A percentile compares a stretch with the other conserved stretches of the same genome.
phyloP scores from a whole-genome alignment of 108 stramenopile species.

The Fistulifera solaris region DNA sequence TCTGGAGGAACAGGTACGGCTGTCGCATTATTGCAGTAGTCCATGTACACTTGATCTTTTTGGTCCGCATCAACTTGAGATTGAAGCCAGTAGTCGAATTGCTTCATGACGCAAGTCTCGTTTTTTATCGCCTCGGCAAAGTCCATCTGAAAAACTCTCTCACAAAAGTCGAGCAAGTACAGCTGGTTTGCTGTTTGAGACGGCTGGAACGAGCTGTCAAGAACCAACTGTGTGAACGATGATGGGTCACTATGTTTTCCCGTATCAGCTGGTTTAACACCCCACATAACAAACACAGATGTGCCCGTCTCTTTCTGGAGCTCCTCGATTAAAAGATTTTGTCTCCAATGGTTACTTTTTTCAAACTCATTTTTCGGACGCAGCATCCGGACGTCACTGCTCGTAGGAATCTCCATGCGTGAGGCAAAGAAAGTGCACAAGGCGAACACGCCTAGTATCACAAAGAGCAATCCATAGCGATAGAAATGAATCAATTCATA shows the following conservation, averaged over 20 bases:
- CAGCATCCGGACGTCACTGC: conserved; percentile 28
- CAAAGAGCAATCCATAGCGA: conserved; percentile 24
- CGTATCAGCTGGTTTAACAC: conserved; percentile 30
- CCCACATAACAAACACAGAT: conserved; percentile 22
- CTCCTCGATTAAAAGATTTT: conserved; percentile 15
- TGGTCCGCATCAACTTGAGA: conserved; percentile 12
- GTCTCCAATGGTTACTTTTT: conserved; percentile 28
- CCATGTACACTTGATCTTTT: conserved; percentile 14
- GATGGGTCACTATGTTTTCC: conserved; percentile 34
- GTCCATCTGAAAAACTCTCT: conserved; percentile 24
- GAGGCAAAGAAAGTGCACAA: conserved; percentile 19
- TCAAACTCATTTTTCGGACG: conserved; percentile 22
- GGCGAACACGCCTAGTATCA: conserved; percentile 13
- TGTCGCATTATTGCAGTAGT: conserved; percentile 30
- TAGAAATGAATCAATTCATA: conserved; percentile 28
- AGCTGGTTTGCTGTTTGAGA: conserved; percentile 21
- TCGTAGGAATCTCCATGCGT: conserved; percentile 24
- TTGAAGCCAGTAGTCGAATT: conserved; percentile 34
- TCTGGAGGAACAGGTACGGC: conserved; percentile 26
- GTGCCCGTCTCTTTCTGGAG: conserved; percentile 23
- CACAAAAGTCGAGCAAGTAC: conserved; percentile 31
- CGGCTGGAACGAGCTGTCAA: conserved; percentile 37
- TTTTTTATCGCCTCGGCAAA: conserved; percentile 11
- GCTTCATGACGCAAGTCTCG: conserved; percentile 33
- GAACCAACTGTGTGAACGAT: conserved; percentile 27